A percentile compares a stretch with the other conserved stretches of the same genome.
Conservation (phyloP, 495 filamentous ascomycete species). For the Penicillium pancosmium region DNA sequence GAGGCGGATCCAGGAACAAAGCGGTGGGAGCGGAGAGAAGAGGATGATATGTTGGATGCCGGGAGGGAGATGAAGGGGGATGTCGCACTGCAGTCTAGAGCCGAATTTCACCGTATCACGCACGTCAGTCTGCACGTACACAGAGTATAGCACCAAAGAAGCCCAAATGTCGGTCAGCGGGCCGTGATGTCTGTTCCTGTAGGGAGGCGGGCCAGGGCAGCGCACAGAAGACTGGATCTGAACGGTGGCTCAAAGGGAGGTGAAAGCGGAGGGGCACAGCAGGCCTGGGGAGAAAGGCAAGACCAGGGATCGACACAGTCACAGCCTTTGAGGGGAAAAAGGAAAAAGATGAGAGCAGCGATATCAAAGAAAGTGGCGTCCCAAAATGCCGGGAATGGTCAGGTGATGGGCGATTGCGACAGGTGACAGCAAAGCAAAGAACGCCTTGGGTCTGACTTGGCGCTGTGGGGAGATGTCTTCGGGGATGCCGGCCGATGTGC, state of each 20-base stretch:
- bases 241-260: not conserved
- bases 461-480: conserved; percentile 16
- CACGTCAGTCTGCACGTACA: conserved; percentile 14
- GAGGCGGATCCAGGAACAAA: conserved; percentile 1
- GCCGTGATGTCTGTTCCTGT: conserved; percentile 13
- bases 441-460: conserved; percentile 15
- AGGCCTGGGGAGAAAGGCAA: conserved; percentile 1
- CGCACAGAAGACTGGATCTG: not conserved
- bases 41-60: conserved; percentile 10
- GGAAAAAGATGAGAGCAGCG: conserved; percentile 8
- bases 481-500: conserved; percentile 7
- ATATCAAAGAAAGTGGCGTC: conserved; percentile 27
- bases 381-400: conserved; percentile 23
- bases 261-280: conserved; percentile 5
- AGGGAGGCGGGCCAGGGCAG: conserved; percentile 15
- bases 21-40: not conserved
- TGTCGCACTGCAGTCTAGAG: conserved; percentile 43
- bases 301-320: not conserved
- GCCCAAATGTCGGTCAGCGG: conserved; percentile 47
- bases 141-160: conserved; percentile 5
- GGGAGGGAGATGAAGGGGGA: conserved; percentile 27
- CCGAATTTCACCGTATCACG: conserved; percentile 41
- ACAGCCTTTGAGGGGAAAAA: conserved; percentile 3
- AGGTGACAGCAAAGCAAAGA: conserved; percentile 25
- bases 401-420: conserved; percentile 33